phyloP scores from a whole-genome alignment of 2,329 filamentous ascomycete genomes.

The Trematosphaeria pertusa region DNA sequence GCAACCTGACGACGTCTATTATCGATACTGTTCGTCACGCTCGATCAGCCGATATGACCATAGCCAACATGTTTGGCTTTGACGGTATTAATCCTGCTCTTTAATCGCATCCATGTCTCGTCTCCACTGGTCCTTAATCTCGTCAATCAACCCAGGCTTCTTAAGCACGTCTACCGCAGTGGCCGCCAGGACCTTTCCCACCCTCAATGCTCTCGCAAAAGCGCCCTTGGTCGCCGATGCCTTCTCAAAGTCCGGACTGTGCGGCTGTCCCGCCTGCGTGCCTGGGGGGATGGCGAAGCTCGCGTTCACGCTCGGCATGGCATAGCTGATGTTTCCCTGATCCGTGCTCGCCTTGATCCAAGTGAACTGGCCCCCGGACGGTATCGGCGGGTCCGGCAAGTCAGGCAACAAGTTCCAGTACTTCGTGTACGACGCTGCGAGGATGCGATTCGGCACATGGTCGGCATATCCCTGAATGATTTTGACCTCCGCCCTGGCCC shows the following conservation, averaged over 20 bases:
- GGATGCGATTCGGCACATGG: slow-evolving; percentile 61
- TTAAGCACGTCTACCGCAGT: slow-evolving; percentile 48
- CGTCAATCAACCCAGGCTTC: slow-evolving; percentile 11
- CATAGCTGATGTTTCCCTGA: slow-evolving; percentile 66
- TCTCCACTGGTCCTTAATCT: slow-evolving; percentile 19
- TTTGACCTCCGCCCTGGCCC: slow-evolving; percentile 57
- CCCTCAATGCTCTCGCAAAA: slow-evolving; percentile 42
- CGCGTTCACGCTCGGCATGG: slow-evolving; percentile 62
- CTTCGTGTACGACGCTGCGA: slow-evolving; percentile 49
- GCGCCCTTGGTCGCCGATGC: slow-evolving; percentile 46
- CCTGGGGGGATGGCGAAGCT: slow-evolving; percentile 57
- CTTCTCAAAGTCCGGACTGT: slow-evolving; percentile 50
- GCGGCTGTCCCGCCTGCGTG: slow-evolving; percentile 41
- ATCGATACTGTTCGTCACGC: too few relatives aligned
- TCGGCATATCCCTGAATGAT: slow-evolving; percentile 58
- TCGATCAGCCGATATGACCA: too few relatives aligned
- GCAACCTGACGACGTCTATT: too few relatives aligned
- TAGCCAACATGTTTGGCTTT: too few relatives aligned
- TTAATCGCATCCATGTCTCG: slow-evolving; percentile 13
- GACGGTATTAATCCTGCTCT: too few relatives aligned
- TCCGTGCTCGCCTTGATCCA: slow-evolving; percentile 62
- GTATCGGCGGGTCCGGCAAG: slow-evolving; percentile 22
- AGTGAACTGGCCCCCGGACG: slow-evolving; percentile 20
- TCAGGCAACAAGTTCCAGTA: slow-evolving; percentile 30
- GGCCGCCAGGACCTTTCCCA: slow-evolving; percentile 45